phyloP scores from a whole-genome alignment of 768 basidiomycete species.

The Rhodotorula sphaerocarpa region DNA sequence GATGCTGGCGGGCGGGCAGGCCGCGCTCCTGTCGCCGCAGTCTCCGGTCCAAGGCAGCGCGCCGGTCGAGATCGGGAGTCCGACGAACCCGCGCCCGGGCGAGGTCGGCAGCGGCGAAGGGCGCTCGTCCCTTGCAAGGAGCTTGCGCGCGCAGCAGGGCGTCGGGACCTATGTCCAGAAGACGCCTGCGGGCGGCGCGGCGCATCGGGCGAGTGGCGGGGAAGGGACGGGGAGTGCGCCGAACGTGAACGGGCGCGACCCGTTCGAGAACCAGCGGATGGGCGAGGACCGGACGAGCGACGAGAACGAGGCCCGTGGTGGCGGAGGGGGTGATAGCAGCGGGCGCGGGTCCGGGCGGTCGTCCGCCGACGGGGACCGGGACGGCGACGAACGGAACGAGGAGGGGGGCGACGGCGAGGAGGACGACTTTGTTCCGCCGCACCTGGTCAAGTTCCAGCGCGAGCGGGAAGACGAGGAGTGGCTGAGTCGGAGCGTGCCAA shows the following conservation, averaged over 20 bases:
- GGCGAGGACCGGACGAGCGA: not conserved
- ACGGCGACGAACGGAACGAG: not conserved
- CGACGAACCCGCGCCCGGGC: not conserved
- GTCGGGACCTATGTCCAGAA: not conserved
- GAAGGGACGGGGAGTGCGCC: not conserved
- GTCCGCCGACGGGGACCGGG: not conserved
- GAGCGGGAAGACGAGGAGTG: slow-evolving; percentile 20
- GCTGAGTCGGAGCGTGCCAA: slow-evolving; percentile 25
- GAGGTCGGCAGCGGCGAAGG: not conserved
- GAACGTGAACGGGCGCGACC: too few species aligned
- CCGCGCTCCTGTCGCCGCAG: not conserved
- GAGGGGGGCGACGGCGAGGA: slow-evolving; percentile 17
- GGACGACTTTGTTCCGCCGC: slow-evolving; percentile 28
- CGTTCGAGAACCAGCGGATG: not conserved
- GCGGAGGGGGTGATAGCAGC: not conserved
- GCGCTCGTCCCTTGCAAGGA: not conserved
- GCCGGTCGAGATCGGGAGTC: slow-evolving; percentile 13
- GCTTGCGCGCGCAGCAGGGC: not conserved
- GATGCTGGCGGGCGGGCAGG: not conserved
- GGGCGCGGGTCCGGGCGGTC: not conserved
- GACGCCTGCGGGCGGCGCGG: not conserved
- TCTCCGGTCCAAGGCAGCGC: not conserved
- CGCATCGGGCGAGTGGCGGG: not conserved
- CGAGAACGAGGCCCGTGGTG: not conserved
- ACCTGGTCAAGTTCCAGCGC: slow-evolving; percentile 9